Evolutionary conservation across 176 grass and related monocot genomes (phyloP), one percentile per base, ranked within the genome.

Genomic region (Tuctoria greenei): DNA sequence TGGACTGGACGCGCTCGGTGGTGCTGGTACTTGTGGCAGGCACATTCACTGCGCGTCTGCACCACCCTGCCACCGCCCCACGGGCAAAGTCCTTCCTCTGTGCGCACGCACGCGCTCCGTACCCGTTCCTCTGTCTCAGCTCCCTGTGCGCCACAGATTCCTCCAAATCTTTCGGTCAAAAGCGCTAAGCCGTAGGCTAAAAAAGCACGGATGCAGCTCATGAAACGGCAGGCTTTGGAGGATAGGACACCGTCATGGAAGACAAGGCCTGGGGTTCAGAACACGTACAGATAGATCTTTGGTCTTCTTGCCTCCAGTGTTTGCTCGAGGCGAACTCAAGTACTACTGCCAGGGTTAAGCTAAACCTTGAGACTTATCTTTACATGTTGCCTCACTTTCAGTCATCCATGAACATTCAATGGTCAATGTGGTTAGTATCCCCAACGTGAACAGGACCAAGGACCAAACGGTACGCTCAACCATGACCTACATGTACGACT

Each of bases 1-100:
- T n/a, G n/a, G 77, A 62, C 31, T 31, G 31, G 31, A 3, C 72
- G 79, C 67, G 67, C 36, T 54, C 13, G 56, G 84, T 75, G 73
- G 73, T 63, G 73, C 59, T 49, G 64, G 64, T 70, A 76, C 79
- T 66, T 60, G 41, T 70, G 81, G 64, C 86, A 84, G 81, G 81
- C 86, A 88, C 86, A 84, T 84, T 88, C 81, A 88, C 81, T 79
- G 75, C 73, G 34, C 28, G 6, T 12, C 43, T 8, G 52, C n/a
- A 2, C n/a, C 52, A 54, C 51, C 54, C 54, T 57, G 54, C 69
- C 75, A 69, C 75, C 81, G 80, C 69, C 86, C 80, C 75, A 83
- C 75, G 86, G 86, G 37, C 62, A 31, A 69, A 68, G 36, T 39
- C 64, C 75, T 72, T 66, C 52, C 57, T 59, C 66, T 78, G 79